Base-by-base conservation (phyloP, 2,329 filamentous ascomycete genomes). In the Paracoccidioides lutzii region DNA sequence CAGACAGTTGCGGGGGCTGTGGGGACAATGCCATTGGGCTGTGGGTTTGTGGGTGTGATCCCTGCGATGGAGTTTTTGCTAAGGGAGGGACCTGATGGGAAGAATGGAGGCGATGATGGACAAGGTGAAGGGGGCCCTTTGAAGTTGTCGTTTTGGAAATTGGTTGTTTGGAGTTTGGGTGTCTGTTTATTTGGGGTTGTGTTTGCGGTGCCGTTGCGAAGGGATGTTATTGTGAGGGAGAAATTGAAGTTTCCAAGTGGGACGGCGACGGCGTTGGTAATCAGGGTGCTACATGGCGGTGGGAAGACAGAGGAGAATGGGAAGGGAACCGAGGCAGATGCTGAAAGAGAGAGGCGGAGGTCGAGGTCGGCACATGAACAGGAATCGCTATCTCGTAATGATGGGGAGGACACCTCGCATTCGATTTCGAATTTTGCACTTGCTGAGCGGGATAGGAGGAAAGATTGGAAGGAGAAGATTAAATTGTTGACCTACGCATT, bases 161-260 rank as follows among this genome's bases (percentile, higher is more conserved):
- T 96, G 60, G 83, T 95, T 5, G 69, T 96, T 6, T 98, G 93
- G 93, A 87, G 89, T 32, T 70, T 98, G 54, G 93, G 93, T 0
- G 81, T 98, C 14, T 96, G 90, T 67, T 91, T 97, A 66, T 98
- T 98, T 67, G 93, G 93, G 0, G 93, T 97, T 1, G 85, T 97
- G 0, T 97, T 98, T 73, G 93, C 90, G 0, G 91, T 98, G 12
- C 93, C 93, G 0, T 67, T 97, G 55, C 80, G 93, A 49, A 86
- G 83, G 55, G 89, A 98, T 72, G 90, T 97, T 55, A 94, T 98
- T 58, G 88, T 98, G 55, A 76, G 87, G 56, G 93, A 98, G 73
- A 87, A 90, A 67, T 73, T 98, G 57, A 93, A 88, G 66, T 98
- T 98, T 63, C 93, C 93, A 0, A 95, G 88, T 64, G 93, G 93